Evolutionary conservation across 805 yeast genomes (phyloP).

Genomic region (Maudiozyma turicensis): DNA sequence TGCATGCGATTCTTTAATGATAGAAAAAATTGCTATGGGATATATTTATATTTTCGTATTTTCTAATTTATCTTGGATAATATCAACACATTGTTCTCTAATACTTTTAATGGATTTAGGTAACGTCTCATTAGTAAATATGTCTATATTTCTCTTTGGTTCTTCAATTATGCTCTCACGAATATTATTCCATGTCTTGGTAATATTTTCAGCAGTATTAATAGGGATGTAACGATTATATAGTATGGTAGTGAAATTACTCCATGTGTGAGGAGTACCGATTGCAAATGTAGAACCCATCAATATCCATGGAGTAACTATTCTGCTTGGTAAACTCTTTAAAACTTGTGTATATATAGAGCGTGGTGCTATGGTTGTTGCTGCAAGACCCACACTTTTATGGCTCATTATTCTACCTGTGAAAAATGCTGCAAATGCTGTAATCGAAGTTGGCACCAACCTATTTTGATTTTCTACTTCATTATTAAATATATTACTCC

Average conservation of each 20-base stretch:
- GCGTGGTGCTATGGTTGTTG: background rate
- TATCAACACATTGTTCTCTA: constrained; percentile 4
- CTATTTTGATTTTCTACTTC: constrained; percentile 15
- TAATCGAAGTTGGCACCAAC: constrained; percentile 20
- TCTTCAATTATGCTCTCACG: background rate
- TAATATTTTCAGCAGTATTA: constrained; percentile 4
- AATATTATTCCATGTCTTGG: background rate
- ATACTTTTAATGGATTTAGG: background rate
- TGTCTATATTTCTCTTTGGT: background rate
- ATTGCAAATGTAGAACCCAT: constrained; percentile 15
- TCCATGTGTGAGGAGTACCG: constrained; percentile 21
- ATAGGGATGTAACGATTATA: constrained; percentile 16
- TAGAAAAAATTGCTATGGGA: too few species aligned
- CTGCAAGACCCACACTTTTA: background rate
- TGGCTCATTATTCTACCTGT: constrained; percentile 22
- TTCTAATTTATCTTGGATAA: background rate
- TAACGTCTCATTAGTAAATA: background rate
- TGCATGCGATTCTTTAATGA: too few species aligned
- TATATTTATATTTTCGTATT: too few species aligned
- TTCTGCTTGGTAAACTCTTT: constrained; percentile 21
- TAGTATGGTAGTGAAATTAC: constrained; percentile 9
- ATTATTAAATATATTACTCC: constrained; percentile 16
- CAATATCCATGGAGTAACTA: constrained; percentile 14
- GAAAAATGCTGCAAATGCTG: constrained; percentile 22
- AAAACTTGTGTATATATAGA: constrained; percentile 7